Percentiles rank a stretch among this genome's conserved stretches.
Conservation (phyloP, 441 rosid species). For the Euphorbia celastroides region DNA sequence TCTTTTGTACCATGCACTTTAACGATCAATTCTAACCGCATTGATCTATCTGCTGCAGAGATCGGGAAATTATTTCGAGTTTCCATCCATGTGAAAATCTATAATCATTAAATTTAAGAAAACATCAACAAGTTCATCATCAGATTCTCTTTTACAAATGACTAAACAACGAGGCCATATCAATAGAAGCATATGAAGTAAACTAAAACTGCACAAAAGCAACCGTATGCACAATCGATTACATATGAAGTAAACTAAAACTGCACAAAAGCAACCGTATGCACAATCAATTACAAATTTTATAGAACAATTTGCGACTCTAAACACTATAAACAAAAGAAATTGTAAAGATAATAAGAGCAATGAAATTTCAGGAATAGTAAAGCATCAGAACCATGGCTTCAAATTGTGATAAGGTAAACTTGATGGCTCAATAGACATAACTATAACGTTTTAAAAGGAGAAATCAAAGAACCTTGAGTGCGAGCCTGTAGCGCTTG, state of each 20-base stretch:
- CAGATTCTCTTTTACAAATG: background rate
- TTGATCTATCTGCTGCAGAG: constrained; percentile 30
- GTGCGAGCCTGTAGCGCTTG: constrained; percentile 43
- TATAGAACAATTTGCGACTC: too few relatives aligned
- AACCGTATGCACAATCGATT: background rate
- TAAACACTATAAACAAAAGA: too few relatives aligned
- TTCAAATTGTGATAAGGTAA: background rate
- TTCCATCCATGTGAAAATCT: constrained; percentile 56
- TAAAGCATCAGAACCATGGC: background rate
- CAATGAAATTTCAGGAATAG: background rate
- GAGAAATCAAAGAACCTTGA: constrained; percentile 34
- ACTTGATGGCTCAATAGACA: background rate
- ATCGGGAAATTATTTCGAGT: constrained; percentile 25
- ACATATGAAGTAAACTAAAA: too few relatives aligned
- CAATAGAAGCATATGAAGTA: too few relatives aligned
- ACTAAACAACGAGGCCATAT: background rate
- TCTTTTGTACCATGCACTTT: constrained; percentile 30
- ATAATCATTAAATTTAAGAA: too few relatives aligned
- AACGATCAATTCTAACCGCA: constrained; percentile 39
- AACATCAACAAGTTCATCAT: background rate
- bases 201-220: too few relatives aligned
- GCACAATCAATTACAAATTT: too few relatives aligned
- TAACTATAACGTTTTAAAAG: background rate
- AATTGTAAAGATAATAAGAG: too few relatives aligned
- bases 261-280: background rate